These are phyloP conservation scores for Coemansia sp. DNA, from an alignment of 192 early-diverging fungal genomes.

Conservation along the genomic window DNA sequence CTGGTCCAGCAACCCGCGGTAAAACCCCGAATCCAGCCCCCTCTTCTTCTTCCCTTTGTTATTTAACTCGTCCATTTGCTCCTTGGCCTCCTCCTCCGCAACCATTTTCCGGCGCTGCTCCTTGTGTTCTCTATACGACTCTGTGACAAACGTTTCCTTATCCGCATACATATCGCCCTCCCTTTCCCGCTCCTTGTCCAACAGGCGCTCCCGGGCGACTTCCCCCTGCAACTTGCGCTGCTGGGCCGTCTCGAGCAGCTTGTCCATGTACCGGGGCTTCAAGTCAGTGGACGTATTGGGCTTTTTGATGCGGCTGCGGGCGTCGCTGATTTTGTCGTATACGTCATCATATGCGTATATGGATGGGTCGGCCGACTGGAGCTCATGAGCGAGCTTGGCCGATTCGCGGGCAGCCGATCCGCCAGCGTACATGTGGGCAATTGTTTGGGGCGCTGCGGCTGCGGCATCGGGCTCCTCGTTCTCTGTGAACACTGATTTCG, in stretches of 20 bases:
- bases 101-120: constrained; percentile 28
- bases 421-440: background rate
- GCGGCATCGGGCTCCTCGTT: background rate
- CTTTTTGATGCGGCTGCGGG: constrained; percentile 12
- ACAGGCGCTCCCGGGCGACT: constrained; percentile 26
- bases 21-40: constrained; percentile 17
- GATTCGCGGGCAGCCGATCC: constrained; percentile 13
- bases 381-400: constrained; percentile 14
- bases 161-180: constrained; percentile 41
- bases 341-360: constrained; percentile 46
- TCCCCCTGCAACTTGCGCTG: constrained; percentile 40
- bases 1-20: constrained; percentile 34
- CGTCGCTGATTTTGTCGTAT: constrained; percentile 24
- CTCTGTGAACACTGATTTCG: constrained; percentile 20
- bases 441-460: background rate
- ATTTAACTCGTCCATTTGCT: constrained; percentile 7
- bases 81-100: constrained; percentile 24
- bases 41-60: constrained; percentile 1
- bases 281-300: constrained; percentile 12
- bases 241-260: constrained; percentile 38
- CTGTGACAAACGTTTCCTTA: constrained; percentile 43
- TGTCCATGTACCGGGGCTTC: constrained; percentile 47
- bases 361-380: constrained; percentile 23
- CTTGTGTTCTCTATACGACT: constrained; percentile 41
- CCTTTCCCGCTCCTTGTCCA: constrained; percentile 35